These are phyloP conservation scores for Phytopythium vexans DNA, from an alignment of 352 stramenopile genomes.

Conservation along the genomic window DNA sequence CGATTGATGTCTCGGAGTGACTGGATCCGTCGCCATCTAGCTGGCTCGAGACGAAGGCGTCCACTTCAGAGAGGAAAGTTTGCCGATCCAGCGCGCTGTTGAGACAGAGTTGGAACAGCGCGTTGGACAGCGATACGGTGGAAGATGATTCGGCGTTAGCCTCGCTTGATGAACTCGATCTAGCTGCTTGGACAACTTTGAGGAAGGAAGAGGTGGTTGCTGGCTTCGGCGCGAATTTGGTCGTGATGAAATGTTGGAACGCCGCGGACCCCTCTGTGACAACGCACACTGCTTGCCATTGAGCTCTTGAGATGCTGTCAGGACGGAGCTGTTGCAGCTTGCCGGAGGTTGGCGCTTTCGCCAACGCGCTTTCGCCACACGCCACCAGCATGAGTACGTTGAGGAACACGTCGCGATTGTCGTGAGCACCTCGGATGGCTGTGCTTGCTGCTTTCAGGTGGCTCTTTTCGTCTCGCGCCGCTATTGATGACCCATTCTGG, in stretches of 20 bases:
- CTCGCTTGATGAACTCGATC: background rate
- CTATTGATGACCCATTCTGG: background rate
- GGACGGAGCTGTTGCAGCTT: conserved; percentile 24
- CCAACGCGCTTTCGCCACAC: background rate
- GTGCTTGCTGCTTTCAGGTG: background rate
- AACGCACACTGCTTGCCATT: conserved; percentile 29
- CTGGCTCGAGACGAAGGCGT: conserved; percentile 2
- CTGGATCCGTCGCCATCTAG: conserved; percentile 3
- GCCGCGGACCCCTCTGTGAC: conserved; percentile 18
- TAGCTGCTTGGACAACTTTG: background rate
- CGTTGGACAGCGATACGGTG: background rate
- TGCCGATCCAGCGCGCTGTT: conserved; percentile 18
- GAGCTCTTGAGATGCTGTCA: conserved; percentile 5
- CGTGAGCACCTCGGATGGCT: background rate
- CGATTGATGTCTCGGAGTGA: background rate
- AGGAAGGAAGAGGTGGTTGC: background rate
- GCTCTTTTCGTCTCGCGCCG: background rate
- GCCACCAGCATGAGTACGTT: background rate
- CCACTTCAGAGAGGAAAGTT: conserved; percentile 23
- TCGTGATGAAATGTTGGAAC: conserved; percentile 25
- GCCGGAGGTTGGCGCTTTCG: conserved; percentile 6
- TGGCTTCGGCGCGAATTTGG: background rate
- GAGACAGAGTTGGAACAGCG: conserved; percentile 22
- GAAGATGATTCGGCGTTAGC: background rate
- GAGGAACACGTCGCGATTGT: background rate